A percentile compares a stretch with the other conserved stretches of the same genome.
These are phyloP conservation scores for Lichenothelia convexa DNA, from an alignment of 495 filamentous ascomycete genomes.

Conservation along the genomic window DNA sequence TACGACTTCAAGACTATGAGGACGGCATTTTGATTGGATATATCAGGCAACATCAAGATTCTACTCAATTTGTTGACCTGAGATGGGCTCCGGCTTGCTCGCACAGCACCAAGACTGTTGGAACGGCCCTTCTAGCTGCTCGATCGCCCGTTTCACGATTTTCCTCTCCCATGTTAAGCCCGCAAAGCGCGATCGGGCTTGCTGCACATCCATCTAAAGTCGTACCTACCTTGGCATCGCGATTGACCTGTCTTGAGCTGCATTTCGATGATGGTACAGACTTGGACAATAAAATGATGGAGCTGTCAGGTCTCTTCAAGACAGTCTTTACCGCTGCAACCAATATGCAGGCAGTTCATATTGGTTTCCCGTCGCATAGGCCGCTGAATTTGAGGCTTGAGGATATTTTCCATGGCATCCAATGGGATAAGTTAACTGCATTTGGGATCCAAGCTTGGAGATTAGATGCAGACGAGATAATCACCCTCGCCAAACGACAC, in stretches of 20 bases:
- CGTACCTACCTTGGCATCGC: conserved; percentile 32
- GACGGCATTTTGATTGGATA: conserved; percentile 33
- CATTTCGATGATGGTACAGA: conserved; percentile 38
- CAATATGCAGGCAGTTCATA: conserved; percentile 44
- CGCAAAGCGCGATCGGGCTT: conserved; percentile 35
- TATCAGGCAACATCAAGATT: conserved; percentile 19
- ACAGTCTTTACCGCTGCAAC: conserved; percentile 38
- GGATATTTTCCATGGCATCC: conserved; percentile 41
- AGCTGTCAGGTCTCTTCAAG: conserved; percentile 35
- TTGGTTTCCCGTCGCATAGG: conserved; percentile 40
- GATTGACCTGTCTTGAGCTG: conserved; percentile 30
- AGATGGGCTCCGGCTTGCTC: conserved; percentile 46
- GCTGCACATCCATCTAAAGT: conserved; percentile 27
- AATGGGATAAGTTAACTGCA: conserved; percentile 41
- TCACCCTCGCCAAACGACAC: conserved; percentile 37
- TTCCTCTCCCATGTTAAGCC: conserved; percentile 45
- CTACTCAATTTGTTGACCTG: conserved; percentile 24
- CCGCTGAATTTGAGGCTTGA: conserved; percentile 40
- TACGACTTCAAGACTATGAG: conserved; percentile 41
- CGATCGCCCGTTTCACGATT: conserved; percentile 39
- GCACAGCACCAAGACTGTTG: conserved; percentile 39
- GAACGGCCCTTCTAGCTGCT: conserved; percentile 35
- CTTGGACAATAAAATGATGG: conserved; percentile 34
- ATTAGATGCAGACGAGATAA: conserved; percentile 39
- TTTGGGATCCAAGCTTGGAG: conserved; percentile 50